These are phyloP conservation scores for Apophysomyces variabilis DNA, from an alignment of 371 early-diverging fungal genomes.

Conservation along the genomic window DNA sequence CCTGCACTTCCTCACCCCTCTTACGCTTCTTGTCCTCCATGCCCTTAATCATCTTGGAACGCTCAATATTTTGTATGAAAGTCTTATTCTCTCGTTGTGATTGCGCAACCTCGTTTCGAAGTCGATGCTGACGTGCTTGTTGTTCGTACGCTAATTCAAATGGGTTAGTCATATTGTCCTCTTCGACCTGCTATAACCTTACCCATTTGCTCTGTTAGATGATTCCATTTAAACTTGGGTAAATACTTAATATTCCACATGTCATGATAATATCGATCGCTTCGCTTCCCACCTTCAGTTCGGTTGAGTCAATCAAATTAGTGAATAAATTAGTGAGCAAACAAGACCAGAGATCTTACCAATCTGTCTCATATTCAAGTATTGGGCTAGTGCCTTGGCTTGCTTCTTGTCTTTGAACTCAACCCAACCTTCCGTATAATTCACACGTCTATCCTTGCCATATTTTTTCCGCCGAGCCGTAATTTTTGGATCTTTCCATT, in stretches of 20 bases:
- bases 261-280: constrained; percentile 84
- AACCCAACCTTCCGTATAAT: constrained; percentile 96
- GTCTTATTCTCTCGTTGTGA: constrained; percentile 85
- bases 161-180: not conserved
- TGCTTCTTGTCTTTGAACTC: constrained; percentile 91
- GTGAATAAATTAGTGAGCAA: not conserved
- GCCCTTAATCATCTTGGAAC: constrained; percentile 80
- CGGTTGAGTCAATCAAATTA: not conserved
- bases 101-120: constrained; percentile 86
- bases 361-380: constrained; percentile 82
- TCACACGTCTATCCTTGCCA: constrained; percentile 77
- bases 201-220: constrained; percentile 93
- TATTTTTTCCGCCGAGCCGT: constrained; percentile 68
- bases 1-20: constrained; percentile 33
- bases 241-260: constrained; percentile 97
- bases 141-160: constrained; percentile 74
- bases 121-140: constrained; percentile 80
- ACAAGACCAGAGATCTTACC: constrained; percentile 38
- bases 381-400: constrained; percentile 80
- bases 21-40: constrained; percentile 73
- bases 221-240: constrained; percentile 95
- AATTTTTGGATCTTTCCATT: constrained; percentile 53
- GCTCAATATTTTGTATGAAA: constrained; percentile 85
- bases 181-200: constrained; percentile 17
- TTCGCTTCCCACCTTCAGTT: constrained; percentile 75